Evolutionary conservation across 805 yeast species (phyloP).

Genomic region (Wickerhamomyces queroliae): DNA sequence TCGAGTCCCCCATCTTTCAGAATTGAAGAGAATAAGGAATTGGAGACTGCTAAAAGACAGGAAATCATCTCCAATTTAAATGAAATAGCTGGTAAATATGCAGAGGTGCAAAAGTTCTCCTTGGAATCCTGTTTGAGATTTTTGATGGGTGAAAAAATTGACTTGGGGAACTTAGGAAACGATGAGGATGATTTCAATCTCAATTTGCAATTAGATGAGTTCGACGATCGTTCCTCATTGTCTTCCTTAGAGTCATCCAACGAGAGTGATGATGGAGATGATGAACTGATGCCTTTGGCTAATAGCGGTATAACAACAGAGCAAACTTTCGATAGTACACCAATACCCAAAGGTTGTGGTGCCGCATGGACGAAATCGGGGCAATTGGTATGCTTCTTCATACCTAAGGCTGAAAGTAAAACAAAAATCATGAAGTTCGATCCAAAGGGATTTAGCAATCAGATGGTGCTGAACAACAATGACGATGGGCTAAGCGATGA

Average conservation of each 20-base stretch:
- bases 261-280: slow-evolving; percentile 25
- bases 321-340: slow-evolving; percentile 66
- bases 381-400: slow-evolving; percentile 74
- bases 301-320: slow-evolving; percentile 10
- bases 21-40: slow-evolving; percentile 76
- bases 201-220: slow-evolving; percentile 27
- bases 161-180: slow-evolving; percentile 29
- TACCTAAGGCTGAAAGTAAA: slow-evolving; percentile 43
- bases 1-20: slow-evolving; percentile 48
- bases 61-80: slow-evolving; percentile 47
- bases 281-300: slow-evolving; percentile 19
- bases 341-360: slow-evolving; percentile 91
- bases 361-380: slow-evolving; percentile 84
- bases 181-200: slow-evolving; percentile 33
- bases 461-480: slow-evolving; percentile 13
- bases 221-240: slow-evolving; percentile 24
- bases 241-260: slow-evolving; percentile 13
- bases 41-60: slow-evolving; percentile 40
- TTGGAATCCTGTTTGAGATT: slow-evolving; percentile 75
- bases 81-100: slow-evolving; percentile 50
- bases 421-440: slow-evolving; percentile 42
- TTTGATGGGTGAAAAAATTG: slow-evolving; percentile 76
- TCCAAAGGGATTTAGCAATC: slow-evolving; percentile 45
- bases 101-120: slow-evolving; percentile 58
- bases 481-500: slow-evolving; percentile 38